A percentile compares a stretch with the other conserved stretches of the same genome.
Evolutionary conservation across 1,284 basidiomycete species (phyloP).

Genomic region (Melampsora americana): DNA sequence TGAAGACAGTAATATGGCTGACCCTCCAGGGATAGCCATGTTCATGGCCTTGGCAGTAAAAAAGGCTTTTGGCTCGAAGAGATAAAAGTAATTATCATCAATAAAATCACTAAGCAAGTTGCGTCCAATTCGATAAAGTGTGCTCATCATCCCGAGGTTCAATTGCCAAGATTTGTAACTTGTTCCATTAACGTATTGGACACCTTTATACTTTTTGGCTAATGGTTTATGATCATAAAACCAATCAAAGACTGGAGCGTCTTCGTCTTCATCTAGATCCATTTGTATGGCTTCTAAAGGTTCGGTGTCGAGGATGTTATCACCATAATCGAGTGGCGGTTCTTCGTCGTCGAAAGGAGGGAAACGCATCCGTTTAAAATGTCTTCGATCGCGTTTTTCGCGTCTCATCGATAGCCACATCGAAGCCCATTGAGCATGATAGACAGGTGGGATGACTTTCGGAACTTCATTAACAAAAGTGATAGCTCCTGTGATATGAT

Average conservation of each 20-base stretch:
- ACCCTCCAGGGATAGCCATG: constrained; percentile 96
- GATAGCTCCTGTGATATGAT: constrained; percentile 99
- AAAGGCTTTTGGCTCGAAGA: constrained; percentile 97
- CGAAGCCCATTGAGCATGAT: constrained; percentile 98
- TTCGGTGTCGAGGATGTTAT: constrained; percentile 97
- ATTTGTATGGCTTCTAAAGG: constrained; percentile 97
- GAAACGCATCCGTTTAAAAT: constrained; percentile 99
- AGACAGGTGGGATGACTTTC: constrained; percentile 91
- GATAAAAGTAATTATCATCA: constrained; percentile 71
- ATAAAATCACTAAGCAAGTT: constrained; percentile 83
- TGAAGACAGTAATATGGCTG: constrained; percentile 69
- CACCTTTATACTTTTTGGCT: constrained; percentile 65
- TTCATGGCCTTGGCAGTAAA: constrained; percentile 78
- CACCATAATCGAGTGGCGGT: constrained; percentile 93
- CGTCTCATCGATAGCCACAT: constrained; percentile 99
- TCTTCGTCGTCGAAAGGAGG: constrained; percentile 99
- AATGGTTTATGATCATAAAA: constrained; percentile 98
- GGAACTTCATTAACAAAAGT: constrained; percentile 99
- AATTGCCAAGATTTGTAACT: constrained; percentile 93
- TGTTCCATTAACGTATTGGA: constrained; percentile 75
- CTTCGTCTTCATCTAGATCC: constrained; percentile 90
- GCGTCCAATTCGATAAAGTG: constrained; percentile 89
- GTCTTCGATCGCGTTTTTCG: constrained; percentile 96
- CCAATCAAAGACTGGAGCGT: constrained; percentile 92
- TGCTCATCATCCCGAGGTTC: constrained; percentile 89